These are phyloP conservation scores for Paspalum notatum DNA, from an alignment of 176 grass and related monocot species.

Conservation along the genomic window DNA sequence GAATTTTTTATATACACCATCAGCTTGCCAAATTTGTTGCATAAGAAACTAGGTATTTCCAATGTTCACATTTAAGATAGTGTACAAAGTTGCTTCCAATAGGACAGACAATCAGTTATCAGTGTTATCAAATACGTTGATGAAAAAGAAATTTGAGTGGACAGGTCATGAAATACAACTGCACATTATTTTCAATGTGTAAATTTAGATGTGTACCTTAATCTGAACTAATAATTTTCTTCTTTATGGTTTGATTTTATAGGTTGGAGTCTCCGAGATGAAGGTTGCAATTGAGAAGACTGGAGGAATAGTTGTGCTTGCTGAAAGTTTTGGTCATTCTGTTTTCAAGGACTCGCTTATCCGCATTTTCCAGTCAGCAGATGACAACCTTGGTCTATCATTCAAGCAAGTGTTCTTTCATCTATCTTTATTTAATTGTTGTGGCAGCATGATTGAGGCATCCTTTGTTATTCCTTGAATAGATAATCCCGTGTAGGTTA, in stretches of 20 bases:
- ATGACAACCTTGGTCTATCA: constrained; percentile 81
- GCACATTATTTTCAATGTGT: constrained; percentile 7
- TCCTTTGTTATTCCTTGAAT: neutral
- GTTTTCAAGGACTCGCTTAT: constrained; percentile 95
- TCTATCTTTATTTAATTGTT: constrained; percentile 16
- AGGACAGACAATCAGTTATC: neutral
- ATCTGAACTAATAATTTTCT: constrained; percentile 38
- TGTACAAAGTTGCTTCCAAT: neutral
- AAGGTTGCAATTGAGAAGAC: constrained; percentile 95
- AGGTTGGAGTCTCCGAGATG: constrained; percentile 93
- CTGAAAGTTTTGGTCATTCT: constrained; percentile 96
- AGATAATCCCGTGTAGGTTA: constrained; percentile 6
- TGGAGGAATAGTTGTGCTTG: constrained; percentile 88
- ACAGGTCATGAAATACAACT: neutral
- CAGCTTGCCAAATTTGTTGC: neutral
- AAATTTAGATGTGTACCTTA: constrained; percentile 13
- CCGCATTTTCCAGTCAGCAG: constrained; percentile 73
- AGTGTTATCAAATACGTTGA: constrained; percentile 13
- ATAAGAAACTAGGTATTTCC: constrained; percentile 1
- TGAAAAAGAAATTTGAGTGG: neutral
- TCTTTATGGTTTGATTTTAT: constrained; percentile 37
- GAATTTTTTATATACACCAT: neutral
- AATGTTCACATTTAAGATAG: constrained; percentile 27
- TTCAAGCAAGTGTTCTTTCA: constrained; percentile 74
- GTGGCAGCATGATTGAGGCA: neutral